These are phyloP conservation scores for Coemansia reversa DNA, from an alignment of 192 early-diverging fungal genomes.

Conservation along the genomic window DNA sequence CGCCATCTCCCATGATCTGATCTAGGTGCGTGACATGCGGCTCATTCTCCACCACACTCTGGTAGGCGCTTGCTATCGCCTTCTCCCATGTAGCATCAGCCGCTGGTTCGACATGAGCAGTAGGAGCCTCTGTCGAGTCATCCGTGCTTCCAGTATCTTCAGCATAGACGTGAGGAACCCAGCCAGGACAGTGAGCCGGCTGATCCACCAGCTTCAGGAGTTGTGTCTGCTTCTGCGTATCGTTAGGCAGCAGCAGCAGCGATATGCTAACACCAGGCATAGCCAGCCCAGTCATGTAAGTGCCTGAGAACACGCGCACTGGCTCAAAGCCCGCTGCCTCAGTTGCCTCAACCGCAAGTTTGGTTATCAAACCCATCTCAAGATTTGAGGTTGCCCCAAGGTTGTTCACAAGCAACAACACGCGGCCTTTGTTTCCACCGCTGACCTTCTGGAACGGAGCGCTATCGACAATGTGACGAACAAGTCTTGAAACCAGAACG, in stretches of 20 bases:
- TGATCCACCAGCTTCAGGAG: slow-evolving; percentile 59
- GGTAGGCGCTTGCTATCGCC: slow-evolving; percentile 50
- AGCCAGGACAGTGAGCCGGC: slow-evolving; percentile 61
- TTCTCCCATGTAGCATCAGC: slow-evolving; percentile 53
- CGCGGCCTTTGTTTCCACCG: slow-evolving; percentile 21
- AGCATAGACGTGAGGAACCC: slow-evolving; percentile 56
- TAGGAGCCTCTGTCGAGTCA: slow-evolving; percentile 23
- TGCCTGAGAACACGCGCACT: slow-evolving; percentile 64
- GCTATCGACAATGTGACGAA: slow-evolving; percentile 57
- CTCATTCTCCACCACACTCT: slow-evolving; percentile 53
- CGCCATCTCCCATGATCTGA: slow-evolving; percentile 78
- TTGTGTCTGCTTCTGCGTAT: slow-evolving; percentile 21
- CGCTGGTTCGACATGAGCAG: slow-evolving; percentile 32
- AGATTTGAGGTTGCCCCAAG: slow-evolving; percentile 73
- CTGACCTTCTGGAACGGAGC: slow-evolving; percentile 40
- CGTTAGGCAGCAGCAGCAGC: slow-evolving; percentile 60
- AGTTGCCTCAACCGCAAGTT: slow-evolving; percentile 62
- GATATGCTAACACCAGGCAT: slow-evolving; percentile 80
- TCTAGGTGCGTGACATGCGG: slow-evolving; percentile 70
- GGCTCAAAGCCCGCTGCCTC: slow-evolving; percentile 35
- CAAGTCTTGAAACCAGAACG: slow-evolving; percentile 55
- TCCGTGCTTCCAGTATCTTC: slow-evolving; percentile 50
- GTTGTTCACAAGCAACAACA: slow-evolving; percentile 81
- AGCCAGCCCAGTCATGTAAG: slow-evolving; percentile 78
- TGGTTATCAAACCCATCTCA: slow-evolving; percentile 69